Conservation (phyloP, 225 moss, liverwort and hornwort genomes). For the Marchantia paleacea region DNA sequence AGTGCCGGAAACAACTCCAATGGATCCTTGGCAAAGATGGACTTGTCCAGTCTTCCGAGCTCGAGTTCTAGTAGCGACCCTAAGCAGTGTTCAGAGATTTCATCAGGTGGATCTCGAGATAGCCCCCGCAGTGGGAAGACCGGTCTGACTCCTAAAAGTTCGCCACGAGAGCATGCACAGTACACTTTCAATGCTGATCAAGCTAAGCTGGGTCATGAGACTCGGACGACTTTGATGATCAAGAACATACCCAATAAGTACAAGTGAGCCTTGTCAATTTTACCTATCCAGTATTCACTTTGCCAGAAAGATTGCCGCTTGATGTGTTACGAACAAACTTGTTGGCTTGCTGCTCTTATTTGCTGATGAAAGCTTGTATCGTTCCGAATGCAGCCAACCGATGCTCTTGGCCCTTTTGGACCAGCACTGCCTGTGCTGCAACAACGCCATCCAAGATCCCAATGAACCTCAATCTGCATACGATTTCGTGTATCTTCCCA, state of each 20-base stretch:
- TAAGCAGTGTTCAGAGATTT: slow-evolving; percentile 31
- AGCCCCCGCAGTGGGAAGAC: slow-evolving; percentile 65
- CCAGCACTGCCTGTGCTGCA: slow-evolving; percentile 65
- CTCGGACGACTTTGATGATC: slow-evolving; percentile 89
- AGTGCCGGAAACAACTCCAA: slow-evolving; percentile 21
- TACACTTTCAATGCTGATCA: slow-evolving; percentile 70
- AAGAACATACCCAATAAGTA: slow-evolving; percentile 98
- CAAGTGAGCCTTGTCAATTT: slow-evolving; percentile 44
- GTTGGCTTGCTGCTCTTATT: neutral
- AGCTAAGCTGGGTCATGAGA: slow-evolving; percentile 45
- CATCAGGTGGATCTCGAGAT: slow-evolving; percentile 45
- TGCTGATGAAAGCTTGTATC: neutral
- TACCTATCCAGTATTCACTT: neutral
- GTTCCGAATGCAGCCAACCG: slow-evolving; percentile 54
- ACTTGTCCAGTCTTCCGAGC: slow-evolving; percentile 37
- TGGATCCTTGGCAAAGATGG: slow-evolving; percentile 32
- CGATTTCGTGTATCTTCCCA: slow-evolving; percentile 93
- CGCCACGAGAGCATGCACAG: slow-evolving; percentile 65
- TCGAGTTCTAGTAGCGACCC: slow-evolving; percentile 31
- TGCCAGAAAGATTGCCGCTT: neutral
- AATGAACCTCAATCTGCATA: slow-evolving; percentile 81
- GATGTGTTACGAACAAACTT: neutral
- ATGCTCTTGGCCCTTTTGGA: slow-evolving; percentile 84
- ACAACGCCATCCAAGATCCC: slow-evolving; percentile 46
- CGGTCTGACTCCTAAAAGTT: slow-evolving; percentile 57